Evolutionary conservation across 805 yeast species (phyloP).

Genomic region (Pichia rugopelliculosa): DNA sequence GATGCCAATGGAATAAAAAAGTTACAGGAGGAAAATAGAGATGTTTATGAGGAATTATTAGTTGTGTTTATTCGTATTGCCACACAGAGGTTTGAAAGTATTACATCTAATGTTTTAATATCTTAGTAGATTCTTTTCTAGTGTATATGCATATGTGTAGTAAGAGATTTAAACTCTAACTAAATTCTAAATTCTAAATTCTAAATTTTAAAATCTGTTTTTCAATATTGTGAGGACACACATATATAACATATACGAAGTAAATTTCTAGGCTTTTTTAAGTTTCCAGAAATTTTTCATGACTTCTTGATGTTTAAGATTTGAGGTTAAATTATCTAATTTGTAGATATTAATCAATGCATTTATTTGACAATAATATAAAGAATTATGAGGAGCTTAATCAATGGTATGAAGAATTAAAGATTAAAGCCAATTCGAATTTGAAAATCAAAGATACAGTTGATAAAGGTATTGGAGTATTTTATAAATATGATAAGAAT

Average conservation of each 20-base stretch:
- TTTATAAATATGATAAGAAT: constrained; percentile 16
- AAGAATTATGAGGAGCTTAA: background rate
- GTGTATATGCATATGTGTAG: too few relatives aligned
- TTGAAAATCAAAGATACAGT: constrained; percentile 13
- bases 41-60: constrained; percentile 56
- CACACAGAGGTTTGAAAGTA: constrained; percentile 64
- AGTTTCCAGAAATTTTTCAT: too few relatives aligned
- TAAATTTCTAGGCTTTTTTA: too few relatives aligned
- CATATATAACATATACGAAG: too few relatives aligned
- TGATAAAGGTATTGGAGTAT: constrained; percentile 31
- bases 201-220: too few relatives aligned
- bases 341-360: too few relatives aligned
- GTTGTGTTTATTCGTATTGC: constrained; percentile 54
- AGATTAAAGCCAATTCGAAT: constrained; percentile 8
- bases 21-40: constrained; percentile 42
- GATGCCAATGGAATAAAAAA: constrained; percentile 37
- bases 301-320: too few relatives aligned
- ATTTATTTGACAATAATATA: constrained; percentile 4
- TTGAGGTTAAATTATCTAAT: too few relatives aligned
- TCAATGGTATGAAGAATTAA: constrained; percentile 12
- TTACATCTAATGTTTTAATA: constrained; percentile 70
- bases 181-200: too few relatives aligned
- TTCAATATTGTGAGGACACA: too few relatives aligned
- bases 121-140: constrained; percentile 9
- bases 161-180: too few relatives aligned